Conservation (phyloP, 2,329 filamentous ascomycete species). For the Colletotrichum paranaense region DNA sequence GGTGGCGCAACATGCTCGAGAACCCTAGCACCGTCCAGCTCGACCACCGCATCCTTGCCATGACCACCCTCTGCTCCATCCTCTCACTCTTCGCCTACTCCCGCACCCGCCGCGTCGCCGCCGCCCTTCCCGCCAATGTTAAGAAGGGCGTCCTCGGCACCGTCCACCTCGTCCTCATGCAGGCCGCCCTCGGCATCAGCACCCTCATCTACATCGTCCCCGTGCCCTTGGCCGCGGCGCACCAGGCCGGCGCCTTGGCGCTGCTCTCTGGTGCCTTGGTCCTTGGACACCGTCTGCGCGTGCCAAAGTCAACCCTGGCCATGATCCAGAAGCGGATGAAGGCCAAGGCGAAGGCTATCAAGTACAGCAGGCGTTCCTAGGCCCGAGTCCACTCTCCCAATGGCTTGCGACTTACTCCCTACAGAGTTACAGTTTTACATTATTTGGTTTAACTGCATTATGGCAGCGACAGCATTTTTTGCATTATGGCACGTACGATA, state of each 20-base stretch:
- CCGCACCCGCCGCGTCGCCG: conserved; percentile 69
- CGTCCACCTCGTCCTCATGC: conserved; percentile 83
- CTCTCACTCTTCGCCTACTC: conserved; percentile 85
- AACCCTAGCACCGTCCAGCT: conserved; percentile 96
- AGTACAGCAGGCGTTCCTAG: too few species aligned
- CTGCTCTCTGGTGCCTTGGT: conserved; percentile 86
- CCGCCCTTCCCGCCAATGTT: conserved; percentile 71
- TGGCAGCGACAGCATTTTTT: conserved; percentile 20
- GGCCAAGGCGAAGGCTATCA: not conserved
- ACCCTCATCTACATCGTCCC: conserved; percentile 96
- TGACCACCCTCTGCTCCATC: conserved; percentile 86
- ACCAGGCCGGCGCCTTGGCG: conserved; percentile 91
- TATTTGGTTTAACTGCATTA: conserved; percentile 3
- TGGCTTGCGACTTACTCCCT: not conserved
- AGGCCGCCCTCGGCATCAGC: conserved; percentile 87
- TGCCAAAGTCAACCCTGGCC: conserved; percentile 73
- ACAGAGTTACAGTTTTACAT: not conserved
- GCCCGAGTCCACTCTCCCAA: too few species aligned
- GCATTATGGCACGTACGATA: conserved; percentile 24
- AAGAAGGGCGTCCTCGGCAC: conserved; percentile 80
- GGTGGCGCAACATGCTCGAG: conserved; percentile 98
- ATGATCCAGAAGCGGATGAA: conserved; percentile 65
- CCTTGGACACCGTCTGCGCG: conserved; percentile 80
- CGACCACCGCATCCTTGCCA: conserved; percentile 92
- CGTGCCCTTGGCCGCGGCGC: conserved; percentile 85